These are phyloP conservation scores for Skeletonema marinoi DNA, from an alignment of 108 stramenopile species.

Conservation along the genomic window DNA sequence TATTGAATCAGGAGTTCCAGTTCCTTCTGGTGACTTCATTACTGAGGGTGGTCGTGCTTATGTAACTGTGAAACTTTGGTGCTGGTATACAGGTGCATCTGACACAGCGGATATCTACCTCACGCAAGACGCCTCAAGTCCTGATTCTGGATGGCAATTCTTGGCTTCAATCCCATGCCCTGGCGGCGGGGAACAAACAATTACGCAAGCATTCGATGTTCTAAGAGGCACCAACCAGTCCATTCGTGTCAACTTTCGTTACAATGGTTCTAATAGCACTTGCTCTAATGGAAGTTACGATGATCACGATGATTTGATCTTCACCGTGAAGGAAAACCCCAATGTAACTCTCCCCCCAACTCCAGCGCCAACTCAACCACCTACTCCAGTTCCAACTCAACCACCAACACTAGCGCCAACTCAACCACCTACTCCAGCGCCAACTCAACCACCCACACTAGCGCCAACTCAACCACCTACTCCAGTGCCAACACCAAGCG, in stretches of 20 bases:
- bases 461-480: too few relatives aligned
- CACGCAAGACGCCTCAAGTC: not conserved
- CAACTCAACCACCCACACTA: too few relatives aligned
- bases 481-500: not conserved
- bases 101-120: constrained; percentile 22
- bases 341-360: not conserved
- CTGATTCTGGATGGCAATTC: not conserved
- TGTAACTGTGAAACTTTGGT: not conserved
- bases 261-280: not conserved
- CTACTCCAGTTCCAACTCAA: too few relatives aligned
- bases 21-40: too few relatives aligned
- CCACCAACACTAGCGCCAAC: too few relatives aligned
- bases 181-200: constrained; percentile 3
- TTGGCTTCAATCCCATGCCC: constrained; percentile 1
- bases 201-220: not conserved
- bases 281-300: constrained; percentile 1
- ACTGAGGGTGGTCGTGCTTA: too few relatives aligned
- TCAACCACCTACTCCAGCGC: too few relatives aligned
- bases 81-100: not conserved
- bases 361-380: not conserved
- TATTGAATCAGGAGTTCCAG: too few relatives aligned
- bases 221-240: not conserved
- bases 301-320: not conserved
- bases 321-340: not conserved
- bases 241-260: not conserved